Conservation (phyloP, 2,329 filamentous ascomycete species). For the Botryotinia globosa region DNA sequence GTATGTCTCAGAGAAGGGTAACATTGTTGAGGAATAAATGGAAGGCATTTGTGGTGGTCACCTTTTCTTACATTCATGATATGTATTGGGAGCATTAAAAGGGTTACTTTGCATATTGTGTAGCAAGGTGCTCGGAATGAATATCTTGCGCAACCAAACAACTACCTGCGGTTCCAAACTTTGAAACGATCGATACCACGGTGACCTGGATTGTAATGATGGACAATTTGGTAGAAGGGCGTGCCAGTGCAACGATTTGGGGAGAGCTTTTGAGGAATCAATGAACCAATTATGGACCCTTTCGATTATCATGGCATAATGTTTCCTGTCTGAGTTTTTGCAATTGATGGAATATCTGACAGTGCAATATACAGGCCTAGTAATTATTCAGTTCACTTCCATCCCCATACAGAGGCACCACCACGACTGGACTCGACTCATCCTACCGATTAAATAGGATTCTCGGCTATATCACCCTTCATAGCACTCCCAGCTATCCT, state of each 20-base stretch:
- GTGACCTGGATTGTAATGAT: slow-evolving; percentile 11
- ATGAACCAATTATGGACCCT: slow-evolving; percentile 16
- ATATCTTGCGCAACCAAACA: slow-evolving; percentile 33
- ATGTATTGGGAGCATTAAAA: slow-evolving; percentile 28
- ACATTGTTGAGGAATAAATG: slow-evolving; percentile 68
- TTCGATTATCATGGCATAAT: not conserved
- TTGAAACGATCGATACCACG: slow-evolving; percentile 16
- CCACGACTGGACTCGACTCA: not conserved
- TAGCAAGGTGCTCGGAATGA: slow-evolving; percentile 38
- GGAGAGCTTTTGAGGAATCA: slow-evolving; percentile 7
- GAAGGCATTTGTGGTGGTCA: slow-evolving; percentile 26
- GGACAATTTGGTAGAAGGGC: slow-evolving; percentile 8
- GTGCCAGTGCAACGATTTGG: slow-evolving; percentile 13
- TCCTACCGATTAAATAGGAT: not conserved
- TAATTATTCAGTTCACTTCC: not conserved
- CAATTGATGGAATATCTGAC: not conserved
- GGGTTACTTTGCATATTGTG: slow-evolving; percentile 38
- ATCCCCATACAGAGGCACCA: not conserved
- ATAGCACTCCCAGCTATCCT: not conserved
- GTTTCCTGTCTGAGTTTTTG: not conserved
- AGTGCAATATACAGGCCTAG: not conserved
- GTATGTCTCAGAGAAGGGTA: slow-evolving; percentile 98
- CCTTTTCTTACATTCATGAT: slow-evolving; percentile 30
- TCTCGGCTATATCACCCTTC: not conserved
- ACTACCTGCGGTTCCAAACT: slow-evolving; percentile 10